Percentiles rank a stretch among this genome's conserved stretches.
Evolutionary conservation across 2,329 filamentous ascomycete species (phyloP).

Genomic region (Pestalotiopsis sp.): DNA sequence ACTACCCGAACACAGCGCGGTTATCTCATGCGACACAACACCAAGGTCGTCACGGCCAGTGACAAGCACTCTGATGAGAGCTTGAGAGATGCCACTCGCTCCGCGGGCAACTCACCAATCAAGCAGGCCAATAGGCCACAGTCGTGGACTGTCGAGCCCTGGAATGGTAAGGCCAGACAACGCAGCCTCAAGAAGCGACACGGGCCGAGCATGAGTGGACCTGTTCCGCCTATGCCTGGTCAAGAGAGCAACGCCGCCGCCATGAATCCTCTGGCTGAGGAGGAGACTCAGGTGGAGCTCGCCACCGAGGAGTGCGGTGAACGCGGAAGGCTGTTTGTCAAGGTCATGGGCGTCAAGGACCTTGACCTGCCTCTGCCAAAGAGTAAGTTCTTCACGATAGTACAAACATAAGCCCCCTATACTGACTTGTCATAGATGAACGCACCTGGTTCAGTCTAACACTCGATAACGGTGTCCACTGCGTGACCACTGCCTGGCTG

Average conservation of each 20-base stretch:
- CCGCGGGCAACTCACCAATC: slow-evolving; percentile 68
- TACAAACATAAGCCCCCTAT: neutral
- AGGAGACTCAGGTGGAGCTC: slow-evolving; percentile 58
- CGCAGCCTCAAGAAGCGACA: slow-evolving; percentile 64
- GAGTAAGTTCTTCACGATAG: slow-evolving; percentile 60
- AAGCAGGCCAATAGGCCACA: slow-evolving; percentile 77
- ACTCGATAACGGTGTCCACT: slow-evolving; percentile 97
- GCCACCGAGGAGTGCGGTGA: slow-evolving; percentile 78
- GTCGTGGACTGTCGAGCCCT: slow-evolving; percentile 96
- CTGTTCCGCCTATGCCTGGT: slow-evolving; percentile 82
- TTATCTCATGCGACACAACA: slow-evolving; percentile 98
- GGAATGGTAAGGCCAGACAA: slow-evolving; percentile 80
- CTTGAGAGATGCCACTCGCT: slow-evolving; percentile 53
- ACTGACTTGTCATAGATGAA: slow-evolving; percentile 61
- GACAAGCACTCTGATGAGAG: slow-evolving; percentile 65
- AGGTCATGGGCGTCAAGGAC: slow-evolving; percentile 98
- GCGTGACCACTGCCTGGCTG: slow-evolving; percentile 94
- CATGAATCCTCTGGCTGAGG: slow-evolving; percentile 69
- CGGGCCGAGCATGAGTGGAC: slow-evolving; percentile 51
- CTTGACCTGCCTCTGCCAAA: slow-evolving; percentile 88
- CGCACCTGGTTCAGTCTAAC: slow-evolving; percentile 94
- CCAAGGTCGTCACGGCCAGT: slow-evolving; percentile 93
- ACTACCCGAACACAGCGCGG: slow-evolving; percentile 78
- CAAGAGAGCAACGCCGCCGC: slow-evolving; percentile 78
- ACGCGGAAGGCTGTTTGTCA: slow-evolving; percentile 90